Base-by-base conservation (phyloP, 2,329 filamentous ascomycete species). In the Pseudogymnoascus sp. region DNA sequence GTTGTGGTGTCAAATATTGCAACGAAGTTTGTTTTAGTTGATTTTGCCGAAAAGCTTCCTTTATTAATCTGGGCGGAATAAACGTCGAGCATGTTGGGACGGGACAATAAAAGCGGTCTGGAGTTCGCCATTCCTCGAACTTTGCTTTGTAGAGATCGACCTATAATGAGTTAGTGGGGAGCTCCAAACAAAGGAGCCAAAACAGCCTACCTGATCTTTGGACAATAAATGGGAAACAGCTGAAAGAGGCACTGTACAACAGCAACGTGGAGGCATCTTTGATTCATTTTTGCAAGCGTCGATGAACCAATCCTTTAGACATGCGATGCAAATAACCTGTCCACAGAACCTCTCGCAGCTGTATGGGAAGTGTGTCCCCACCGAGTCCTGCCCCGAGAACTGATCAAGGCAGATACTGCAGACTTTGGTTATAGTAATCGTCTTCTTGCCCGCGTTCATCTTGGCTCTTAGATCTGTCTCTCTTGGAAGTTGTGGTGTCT, bases 81-180 rank as follows among this genome's bases (percentile, higher is more conserved):
- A 82, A 82, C 1, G 74, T 69, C 0, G 80, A 82, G 67, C 80
- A 82, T 7, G 70, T 74, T 8, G 75, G 74, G 7, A 77, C 67
- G 3, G 80, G 79, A 64, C 80, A 83, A 66, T 82, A 83, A 5
- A 78, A 67, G 6, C 78, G 78, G 25, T 78, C 71, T 3, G 70
- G 66, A 2, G 79, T 78, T 37, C 71, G 70, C 74, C 77, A 79
- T 67, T 82, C 79, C 53, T 82, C 79, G 61, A 78, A 77, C 64
- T 77, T 80, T 8, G 67, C 66, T 56, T 75, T 74, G 68, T 76
- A 83, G 2, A 67, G 65, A 11, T 69, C 67, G 1, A 73, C 28
- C 10, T 14, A n/a, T 16, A 16, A 50, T 62, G 12, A 62, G 62
- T 63, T 44, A 47, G 47, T 25, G n/a, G 33, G 31, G 16, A 28